Base-by-base conservation (phyloP, 805 yeast species). In the Metschnikowia vanudenii region DNA sequence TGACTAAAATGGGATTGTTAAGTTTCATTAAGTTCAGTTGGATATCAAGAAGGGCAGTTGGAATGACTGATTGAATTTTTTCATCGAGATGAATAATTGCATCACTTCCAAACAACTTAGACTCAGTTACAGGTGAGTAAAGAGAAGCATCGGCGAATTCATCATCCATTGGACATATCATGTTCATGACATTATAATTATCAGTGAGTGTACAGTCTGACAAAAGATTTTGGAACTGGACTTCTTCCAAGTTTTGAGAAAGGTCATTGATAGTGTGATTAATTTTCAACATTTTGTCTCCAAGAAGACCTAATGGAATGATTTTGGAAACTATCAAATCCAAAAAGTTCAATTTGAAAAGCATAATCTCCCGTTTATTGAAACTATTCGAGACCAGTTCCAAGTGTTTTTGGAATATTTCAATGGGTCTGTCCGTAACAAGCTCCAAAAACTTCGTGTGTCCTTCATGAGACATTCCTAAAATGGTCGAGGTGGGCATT, bases 81-180 rank as follows among this genome's bases (percentile, higher is more conserved):
- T 55, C 55, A 51, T 79, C 76, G 3, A 79, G 75, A 1, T 62
- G 63, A 17, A 61, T 59, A 19, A 85, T 64, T 7, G 69, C 64
- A 32, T 74, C 75, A 20, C 66, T 55, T 20, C 71, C 70, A 63
- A 81, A 81, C 11, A 80, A 57, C 53, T 78, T 76, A 59, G 84
- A 84, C 53, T 85, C 90, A 2, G 66, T 64, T 14, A 84, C 74
- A 1, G 91, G 85, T 47, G 80, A 69, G 61, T 86, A 87, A 58
- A 85, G 73, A 18, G 80, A 75, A 26, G 79, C 80, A 16, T 85
- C 83, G 50, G 79, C 78, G 44, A 71, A 68, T 22, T 81, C 80
- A 43, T 81, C 86, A 18, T 67, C 74, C 16, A 84, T 63, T 12
- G 86, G 84, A 62, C 79, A 82, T n/a, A 86, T 82, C 85, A 85